Percentiles rank a stretch among this genome's conserved stretches.
These are phyloP conservation scores for Aspergillus proliferans DNA, from an alignment of 2,329 filamentous ascomycete genomes.

Conservation along the genomic window DNA sequence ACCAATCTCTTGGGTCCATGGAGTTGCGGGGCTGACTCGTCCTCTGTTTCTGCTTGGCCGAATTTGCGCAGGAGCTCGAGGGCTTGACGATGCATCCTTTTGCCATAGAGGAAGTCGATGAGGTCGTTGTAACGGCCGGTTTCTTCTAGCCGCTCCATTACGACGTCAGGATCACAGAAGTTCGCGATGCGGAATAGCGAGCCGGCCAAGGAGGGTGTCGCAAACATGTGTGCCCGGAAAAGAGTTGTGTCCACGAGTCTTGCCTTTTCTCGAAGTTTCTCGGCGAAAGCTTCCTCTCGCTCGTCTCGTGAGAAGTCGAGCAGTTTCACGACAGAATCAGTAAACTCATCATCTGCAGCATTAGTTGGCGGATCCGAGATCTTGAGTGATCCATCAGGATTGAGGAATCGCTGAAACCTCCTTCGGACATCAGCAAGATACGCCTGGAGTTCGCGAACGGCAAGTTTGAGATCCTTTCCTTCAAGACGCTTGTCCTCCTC, in stretches of 20 bases:
- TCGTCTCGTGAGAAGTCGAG: slow-evolving; percentile 47
- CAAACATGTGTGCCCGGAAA: slow-evolving; percentile 93
- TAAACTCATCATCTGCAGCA: slow-evolving; percentile 33
- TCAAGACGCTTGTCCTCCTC: slow-evolving; percentile 42
- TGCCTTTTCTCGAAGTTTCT: slow-evolving; percentile 68
- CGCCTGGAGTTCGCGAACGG: slow-evolving; percentile 74
- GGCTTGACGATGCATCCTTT: slow-evolving; percentile 83
- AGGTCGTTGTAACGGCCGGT: slow-evolving; percentile 84
- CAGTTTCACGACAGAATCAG: slow-evolving; percentile 42
- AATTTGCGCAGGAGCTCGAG: slow-evolving; percentile 77
- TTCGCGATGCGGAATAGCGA: slow-evolving; percentile 93
- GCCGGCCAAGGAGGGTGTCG: slow-evolving; percentile 73
- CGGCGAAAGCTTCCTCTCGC: slow-evolving; percentile 54
- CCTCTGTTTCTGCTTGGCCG: slow-evolving; percentile 51
- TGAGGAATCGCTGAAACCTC: slow-evolving; percentile 55
- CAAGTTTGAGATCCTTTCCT: slow-evolving; percentile 75
- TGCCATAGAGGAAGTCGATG: slow-evolving; percentile 96
- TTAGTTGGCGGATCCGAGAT: slow-evolving; percentile 23
- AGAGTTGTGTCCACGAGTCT: slow-evolving; percentile 86
- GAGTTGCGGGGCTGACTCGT: slow-evolving; percentile 47
- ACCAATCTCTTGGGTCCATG: slow-evolving; percentile 80
- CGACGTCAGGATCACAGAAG: slow-evolving; percentile 92
- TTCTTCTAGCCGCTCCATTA: slow-evolving; percentile 86
- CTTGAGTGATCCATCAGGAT: slow-evolving; percentile 50
- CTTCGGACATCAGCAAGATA: slow-evolving; percentile 82